phyloP scores from a whole-genome alignment of 768 basidiomycete genomes.

The Russula griseocarnosa region DNA sequence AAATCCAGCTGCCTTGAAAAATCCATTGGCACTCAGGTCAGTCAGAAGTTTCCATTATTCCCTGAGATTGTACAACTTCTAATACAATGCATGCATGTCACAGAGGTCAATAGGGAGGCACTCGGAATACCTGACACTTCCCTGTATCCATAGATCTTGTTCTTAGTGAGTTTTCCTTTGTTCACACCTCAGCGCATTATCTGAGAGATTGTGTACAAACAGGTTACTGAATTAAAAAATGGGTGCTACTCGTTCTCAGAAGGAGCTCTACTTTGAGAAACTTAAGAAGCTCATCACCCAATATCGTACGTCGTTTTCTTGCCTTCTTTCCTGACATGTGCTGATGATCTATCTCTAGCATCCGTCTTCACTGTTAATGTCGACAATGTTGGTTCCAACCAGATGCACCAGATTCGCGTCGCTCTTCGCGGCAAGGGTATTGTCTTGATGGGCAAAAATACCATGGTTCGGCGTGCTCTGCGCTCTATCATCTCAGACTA shows the following conservation, averaged over 20 bases:
- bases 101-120: constrained; percentile 96
- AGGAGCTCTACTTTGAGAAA: constrained; percentile 88
- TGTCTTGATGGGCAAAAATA: constrained; percentile 99
- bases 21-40: constrained; percentile 87
- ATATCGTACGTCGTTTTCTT: constrained; percentile 61
- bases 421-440: constrained; percentile 94
- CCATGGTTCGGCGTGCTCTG: constrained; percentile 98
- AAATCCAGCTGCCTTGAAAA: constrained; percentile 75
- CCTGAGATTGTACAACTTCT: neutral
- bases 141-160: constrained; percentile 22
- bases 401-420: constrained; percentile 97
- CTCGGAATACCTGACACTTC: constrained; percentile 32
- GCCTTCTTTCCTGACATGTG: neutral
- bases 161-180: constrained; percentile 12
- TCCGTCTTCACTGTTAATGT: constrained; percentile 99
- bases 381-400: constrained; percentile 99
- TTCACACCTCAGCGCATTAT: neutral
- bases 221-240: constrained; percentile 44
- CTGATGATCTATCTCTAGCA: constrained; percentile 45
- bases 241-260: constrained; percentile 89
- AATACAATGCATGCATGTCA: constrained; percentile 5
- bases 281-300: constrained; percentile 88
- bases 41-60: constrained; percentile 25
- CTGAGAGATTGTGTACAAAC: constrained; percentile 13
- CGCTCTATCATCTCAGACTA: constrained; percentile 83